phyloP scores from a whole-genome alignment of 352 stramenopile genomes.

The Pelagophyceae sp. region DNA sequence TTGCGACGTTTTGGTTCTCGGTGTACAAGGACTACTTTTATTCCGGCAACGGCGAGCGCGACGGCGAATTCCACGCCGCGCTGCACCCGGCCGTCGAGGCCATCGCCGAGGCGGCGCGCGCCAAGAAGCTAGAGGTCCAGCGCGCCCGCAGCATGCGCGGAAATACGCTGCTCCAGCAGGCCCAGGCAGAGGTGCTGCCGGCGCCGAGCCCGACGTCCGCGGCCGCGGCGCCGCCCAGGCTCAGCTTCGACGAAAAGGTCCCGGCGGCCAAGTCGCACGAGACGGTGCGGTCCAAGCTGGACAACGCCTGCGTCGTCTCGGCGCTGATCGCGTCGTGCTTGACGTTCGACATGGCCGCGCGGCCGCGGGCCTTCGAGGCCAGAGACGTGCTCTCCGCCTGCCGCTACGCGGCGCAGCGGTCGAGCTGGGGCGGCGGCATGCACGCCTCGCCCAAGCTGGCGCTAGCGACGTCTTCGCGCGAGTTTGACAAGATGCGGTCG shows the following conservation, averaged over 20 bases:
- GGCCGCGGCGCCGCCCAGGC: no score
- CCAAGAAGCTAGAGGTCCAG: background rate
- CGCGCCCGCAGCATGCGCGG: no score
- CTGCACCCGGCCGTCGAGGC: background rate
- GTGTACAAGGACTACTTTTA: conserved; percentile 43
- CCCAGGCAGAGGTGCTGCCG: background rate
- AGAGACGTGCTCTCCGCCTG: background rate
- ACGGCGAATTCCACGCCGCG: background rate
- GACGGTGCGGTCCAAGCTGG: background rate
- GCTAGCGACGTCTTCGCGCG: background rate
- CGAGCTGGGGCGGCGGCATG: background rate
- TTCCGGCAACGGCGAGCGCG: background rate
- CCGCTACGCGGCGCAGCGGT: background rate
- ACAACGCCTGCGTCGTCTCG: background rate
- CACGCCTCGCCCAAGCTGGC: background rate
- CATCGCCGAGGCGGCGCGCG: background rate
- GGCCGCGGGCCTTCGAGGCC: background rate
- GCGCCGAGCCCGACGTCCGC: no score
- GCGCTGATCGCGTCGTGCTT: background rate
- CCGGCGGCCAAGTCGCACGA: background rate
- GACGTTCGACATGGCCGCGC: background rate
- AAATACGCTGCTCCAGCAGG: no score
- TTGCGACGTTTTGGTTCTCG: conserved; percentile 74
- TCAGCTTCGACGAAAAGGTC: background rate
- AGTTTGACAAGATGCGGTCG: background rate